These are phyloP conservation scores for Perilla frutescens DNA, from an alignment of 257 asterid species.

Conservation along the genomic window DNA sequence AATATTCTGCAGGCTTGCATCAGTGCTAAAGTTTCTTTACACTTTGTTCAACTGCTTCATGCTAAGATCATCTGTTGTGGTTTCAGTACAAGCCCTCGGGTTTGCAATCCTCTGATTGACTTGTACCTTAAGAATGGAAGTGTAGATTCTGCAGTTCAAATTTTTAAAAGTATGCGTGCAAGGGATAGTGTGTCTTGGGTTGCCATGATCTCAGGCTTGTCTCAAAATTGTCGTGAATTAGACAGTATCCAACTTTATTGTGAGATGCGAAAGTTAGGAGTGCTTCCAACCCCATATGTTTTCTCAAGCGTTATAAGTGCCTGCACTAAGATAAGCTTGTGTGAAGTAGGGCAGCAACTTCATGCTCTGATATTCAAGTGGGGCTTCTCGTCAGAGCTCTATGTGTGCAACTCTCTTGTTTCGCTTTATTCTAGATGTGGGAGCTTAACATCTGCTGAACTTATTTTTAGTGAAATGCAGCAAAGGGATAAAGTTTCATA, in stretches of 20 bases:
- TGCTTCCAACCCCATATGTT: slow-evolving; percentile 80
- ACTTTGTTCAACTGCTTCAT: slow-evolving; percentile 58
- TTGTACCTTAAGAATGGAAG: slow-evolving; percentile 69
- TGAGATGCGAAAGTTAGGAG: slow-evolving; percentile 77
- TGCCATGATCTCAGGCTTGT: slow-evolving; percentile 84
- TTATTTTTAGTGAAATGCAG: slow-evolving; percentile 66
- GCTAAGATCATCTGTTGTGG: slow-evolving; percentile 65
- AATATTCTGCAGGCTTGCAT: slow-evolving; percentile 54
- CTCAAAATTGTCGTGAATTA: slow-evolving; percentile 52
- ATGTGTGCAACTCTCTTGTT: slow-evolving; percentile 79
- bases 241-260: slow-evolving; percentile 62
- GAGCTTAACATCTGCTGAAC: slow-evolving; percentile 54
- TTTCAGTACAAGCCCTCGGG: slow-evolving; percentile 43
- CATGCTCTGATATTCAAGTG: slow-evolving; percentile 73
- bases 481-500: slow-evolving; percentile 66
- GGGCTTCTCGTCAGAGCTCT: slow-evolving; percentile 74
- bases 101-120: slow-evolving; percentile 74
- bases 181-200: slow-evolving; percentile 89
- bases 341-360: slow-evolving; percentile 69
- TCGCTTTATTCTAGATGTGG: slow-evolving; percentile 72
- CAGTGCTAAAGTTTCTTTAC: slow-evolving; percentile 42
- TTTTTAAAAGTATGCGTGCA: slow-evolving; percentile 51
- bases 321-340: slow-evolving; percentile 64
- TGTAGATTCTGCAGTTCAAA: slow-evolving; percentile 58
- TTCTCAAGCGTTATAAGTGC: slow-evolving; percentile 82